Evolutionary conservation across 805 yeast genomes (phyloP), one percentile per base, ranked within the genome.

Genomic region (Ogataea pini): DNA sequence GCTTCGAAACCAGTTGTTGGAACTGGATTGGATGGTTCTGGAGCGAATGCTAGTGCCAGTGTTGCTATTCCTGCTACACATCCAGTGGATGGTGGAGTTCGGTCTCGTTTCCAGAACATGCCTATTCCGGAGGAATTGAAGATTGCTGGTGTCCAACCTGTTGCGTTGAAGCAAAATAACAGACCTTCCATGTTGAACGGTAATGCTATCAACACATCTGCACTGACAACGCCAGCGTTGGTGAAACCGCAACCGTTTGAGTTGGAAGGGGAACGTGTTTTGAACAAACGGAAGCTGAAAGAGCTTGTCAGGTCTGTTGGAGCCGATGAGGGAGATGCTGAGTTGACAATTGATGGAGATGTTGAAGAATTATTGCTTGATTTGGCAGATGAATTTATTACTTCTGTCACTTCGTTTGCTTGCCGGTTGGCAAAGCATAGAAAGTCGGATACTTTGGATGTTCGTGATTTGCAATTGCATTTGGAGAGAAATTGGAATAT

Each of bases 361-460:
- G 96, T 89, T 14, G 97, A 91, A 66, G 98, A 92, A 58, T 71
- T 94, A 33, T 70, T 94, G 29, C 73, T 94, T 37, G 99, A 94
- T 66, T 71, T 94, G 41, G 97, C 99, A 0, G 99, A 94, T 67
- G 98, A 94, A 63, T 94, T 94, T 63, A 94, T 94, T 13, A 79
- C 86, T 7, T 84, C 88, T 41, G 96, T 95, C 2, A 90, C 97
- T 0, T 76, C 89, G 2, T 94, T 94, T 72, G 96, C 98, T 0
- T 92, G 98, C 64, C 79, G 95, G 46, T 74, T 94, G 55, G 98
- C 99, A 18, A 94, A 94, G 65, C 97, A 92, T 63, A 78, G 99
- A 58, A 89, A 88, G 62, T 81, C 89, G 6, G 96, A 92, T 51
- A 79, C 85, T 31, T 72, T 94, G 20, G 98, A 92, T 56, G 89